phyloP scores from a whole-genome alignment of 1,284 basidiomycete species.

The Puccinia sorghi region DNA sequence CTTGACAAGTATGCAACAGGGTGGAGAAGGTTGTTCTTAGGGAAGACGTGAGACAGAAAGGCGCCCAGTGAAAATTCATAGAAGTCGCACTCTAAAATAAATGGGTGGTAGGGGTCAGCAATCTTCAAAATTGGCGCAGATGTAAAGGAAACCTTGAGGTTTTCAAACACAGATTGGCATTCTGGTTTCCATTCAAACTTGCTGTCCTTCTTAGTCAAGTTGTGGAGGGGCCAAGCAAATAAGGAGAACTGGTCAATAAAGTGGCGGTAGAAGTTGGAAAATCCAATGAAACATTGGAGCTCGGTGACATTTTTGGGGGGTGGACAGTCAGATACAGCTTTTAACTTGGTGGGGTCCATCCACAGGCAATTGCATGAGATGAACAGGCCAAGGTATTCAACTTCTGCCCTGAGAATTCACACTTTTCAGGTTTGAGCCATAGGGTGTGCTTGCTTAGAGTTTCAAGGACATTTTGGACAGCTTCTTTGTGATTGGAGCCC shows the following conservation, averaged over 20 bases:
- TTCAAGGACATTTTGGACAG: neutral
- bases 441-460: neutral
- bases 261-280: too few relatives aligned
- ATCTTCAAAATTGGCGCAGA: too few relatives aligned
- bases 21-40: too few relatives aligned
- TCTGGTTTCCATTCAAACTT: neutral
- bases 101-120: too few relatives aligned
- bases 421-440: too few relatives aligned
- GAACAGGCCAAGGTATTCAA: too few relatives aligned
- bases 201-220: neutral
- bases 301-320: too few relatives aligned
- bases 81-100: constrained; percentile 26
- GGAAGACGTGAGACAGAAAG: neutral
- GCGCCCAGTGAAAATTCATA: constrained; percentile 23
- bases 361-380: neutral
- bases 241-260: too few relatives aligned
- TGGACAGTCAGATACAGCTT: neutral
- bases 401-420: neutral
- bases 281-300: too few relatives aligned
- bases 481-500: too few relatives aligned
- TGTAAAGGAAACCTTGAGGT: too few relatives aligned
- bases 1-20: too few relatives aligned
- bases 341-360: constrained; percentile 12
- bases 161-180: neutral
- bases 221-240: neutral